Conservation (phyloP, 2,329 filamentous ascomycete species). For the Clarireedia paspali region DNA sequence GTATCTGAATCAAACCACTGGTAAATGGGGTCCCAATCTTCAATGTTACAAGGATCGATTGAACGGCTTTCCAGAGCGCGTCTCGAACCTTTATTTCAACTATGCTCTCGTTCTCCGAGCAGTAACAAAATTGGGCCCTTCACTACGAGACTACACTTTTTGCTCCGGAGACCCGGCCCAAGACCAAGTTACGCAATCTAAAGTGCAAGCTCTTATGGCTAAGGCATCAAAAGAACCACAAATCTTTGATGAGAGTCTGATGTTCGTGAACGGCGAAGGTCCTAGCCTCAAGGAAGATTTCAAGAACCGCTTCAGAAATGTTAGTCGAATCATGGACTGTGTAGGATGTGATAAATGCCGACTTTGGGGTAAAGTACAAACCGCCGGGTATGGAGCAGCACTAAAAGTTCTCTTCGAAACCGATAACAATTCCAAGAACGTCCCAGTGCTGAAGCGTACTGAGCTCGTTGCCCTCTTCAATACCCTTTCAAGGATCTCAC, state of each 20-base stretch:
- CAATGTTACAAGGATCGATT: constrained; percentile 84
- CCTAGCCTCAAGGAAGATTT: constrained; percentile 92
- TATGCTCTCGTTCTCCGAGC: constrained; percentile 92
- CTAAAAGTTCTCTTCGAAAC: constrained; percentile 96
- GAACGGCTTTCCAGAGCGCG: constrained; percentile 76
- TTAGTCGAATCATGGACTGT: constrained; percentile 96
- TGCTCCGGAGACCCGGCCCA: constrained; percentile 79
- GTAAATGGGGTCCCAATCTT: constrained; percentile 85
- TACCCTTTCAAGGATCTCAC: constrained; percentile 80
- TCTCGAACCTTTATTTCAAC: constrained; percentile 98
- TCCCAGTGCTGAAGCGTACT: constrained; percentile 72
- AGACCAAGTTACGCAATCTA: constrained; percentile 70
- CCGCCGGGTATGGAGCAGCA: constrained; percentile 87
- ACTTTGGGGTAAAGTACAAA: constrained; percentile 96
- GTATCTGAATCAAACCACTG: constrained; percentile 90
- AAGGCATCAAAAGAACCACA: constrained; percentile 61
- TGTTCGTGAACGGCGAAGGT: constrained; percentile 78
- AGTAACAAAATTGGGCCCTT: constrained; percentile 79
- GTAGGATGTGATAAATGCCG: constrained; percentile 98
- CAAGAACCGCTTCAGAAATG: constrained; percentile 92
- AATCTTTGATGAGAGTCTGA: constrained; percentile 90
- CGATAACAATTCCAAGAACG: constrained; percentile 51
- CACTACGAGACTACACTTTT: constrained; percentile 77
- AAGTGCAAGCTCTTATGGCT: constrained; percentile 69
- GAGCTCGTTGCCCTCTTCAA: constrained; percentile 94